Conservation (phyloP, 345 rosid genomes). For the Populus pruinosa region DNA sequence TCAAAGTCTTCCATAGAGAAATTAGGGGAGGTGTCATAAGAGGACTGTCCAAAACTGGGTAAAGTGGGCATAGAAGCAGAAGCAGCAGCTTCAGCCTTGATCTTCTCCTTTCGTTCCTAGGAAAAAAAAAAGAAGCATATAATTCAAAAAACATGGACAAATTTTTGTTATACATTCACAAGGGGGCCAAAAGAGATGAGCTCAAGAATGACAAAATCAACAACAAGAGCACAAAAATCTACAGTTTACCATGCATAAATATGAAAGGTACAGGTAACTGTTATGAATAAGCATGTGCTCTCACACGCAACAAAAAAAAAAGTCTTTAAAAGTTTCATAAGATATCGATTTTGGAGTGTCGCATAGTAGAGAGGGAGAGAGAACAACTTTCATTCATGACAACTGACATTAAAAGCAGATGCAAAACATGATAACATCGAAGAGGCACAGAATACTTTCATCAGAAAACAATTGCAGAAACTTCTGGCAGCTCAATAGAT, state of each 20-base stretch:
- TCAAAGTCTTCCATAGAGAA: slow-evolving; percentile 87
- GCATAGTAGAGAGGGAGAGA: too few relatives aligned
- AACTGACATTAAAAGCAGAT: too few relatives aligned
- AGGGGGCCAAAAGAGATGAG: neutral
- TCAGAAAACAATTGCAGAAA: neutral
- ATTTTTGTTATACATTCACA: neutral
- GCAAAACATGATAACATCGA: too few relatives aligned
- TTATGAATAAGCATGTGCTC: too few relatives aligned
- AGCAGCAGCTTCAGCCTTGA: slow-evolving; percentile 77
- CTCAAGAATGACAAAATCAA: neutral
- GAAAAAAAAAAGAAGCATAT: slow-evolving; percentile 18
- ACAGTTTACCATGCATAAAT: too few relatives aligned
- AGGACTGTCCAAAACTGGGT: slow-evolving; percentile 43
- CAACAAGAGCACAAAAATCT: neutral
- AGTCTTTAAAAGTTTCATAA: too few relatives aligned
- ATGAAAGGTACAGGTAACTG: too few relatives aligned
- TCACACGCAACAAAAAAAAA: too few relatives aligned
- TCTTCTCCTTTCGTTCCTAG: slow-evolving; percentile 73
- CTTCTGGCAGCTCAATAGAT: neutral
- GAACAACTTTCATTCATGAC: too few relatives aligned
- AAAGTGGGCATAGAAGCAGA: slow-evolving; percentile 44
- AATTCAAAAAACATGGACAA: slow-evolving; percentile 10
- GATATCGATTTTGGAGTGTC: too few relatives aligned
- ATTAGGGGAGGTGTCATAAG: slow-evolving; percentile 40
- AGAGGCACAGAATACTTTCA: too few relatives aligned